Evolutionary conservation across 2,329 filamentous ascomycete species (phyloP).

Genomic region (Cladosporium sphaerospermum): DNA sequence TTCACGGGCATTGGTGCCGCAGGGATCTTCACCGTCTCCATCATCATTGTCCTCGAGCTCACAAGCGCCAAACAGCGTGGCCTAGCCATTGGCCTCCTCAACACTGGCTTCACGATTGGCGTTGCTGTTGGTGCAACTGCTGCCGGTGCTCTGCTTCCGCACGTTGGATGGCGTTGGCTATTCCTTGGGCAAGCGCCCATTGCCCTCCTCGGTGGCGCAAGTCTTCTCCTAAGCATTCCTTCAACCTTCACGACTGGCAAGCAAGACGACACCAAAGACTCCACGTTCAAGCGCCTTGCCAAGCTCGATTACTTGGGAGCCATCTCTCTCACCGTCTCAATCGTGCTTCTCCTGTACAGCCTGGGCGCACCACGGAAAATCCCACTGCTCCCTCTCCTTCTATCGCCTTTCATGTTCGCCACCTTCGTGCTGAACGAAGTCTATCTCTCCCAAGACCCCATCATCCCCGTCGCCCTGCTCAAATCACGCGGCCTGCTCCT

Average conservation of each 20-base stretch:
- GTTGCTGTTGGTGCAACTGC: constrained; percentile 66
- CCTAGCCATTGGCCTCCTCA: constrained; percentile 66
- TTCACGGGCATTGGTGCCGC: constrained; percentile 64
- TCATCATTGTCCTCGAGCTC: constrained; percentile 72
- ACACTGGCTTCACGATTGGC: constrained; percentile 65
- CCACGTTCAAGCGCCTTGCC: constrained; percentile 50
- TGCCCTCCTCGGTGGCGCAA: constrained; percentile 53
- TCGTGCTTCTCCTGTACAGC: constrained; percentile 66
- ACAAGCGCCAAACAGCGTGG: constrained; percentile 62
- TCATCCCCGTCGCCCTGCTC: constrained; percentile 67
- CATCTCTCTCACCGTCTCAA: constrained; percentile 54
- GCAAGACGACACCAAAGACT: constrained; percentile 30
- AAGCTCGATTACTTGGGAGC: constrained; percentile 72
- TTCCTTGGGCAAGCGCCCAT: constrained; percentile 68
- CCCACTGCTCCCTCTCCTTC: constrained; percentile 51
- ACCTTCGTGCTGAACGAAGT: constrained; percentile 57
- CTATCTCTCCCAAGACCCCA: constrained; percentile 58
- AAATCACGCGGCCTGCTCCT: constrained; percentile 64
- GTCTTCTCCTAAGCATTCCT: constrained; percentile 62
- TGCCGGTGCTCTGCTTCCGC: constrained; percentile 57
- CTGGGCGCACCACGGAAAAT: constrained; percentile 59
- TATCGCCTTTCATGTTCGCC: constrained; percentile 55
- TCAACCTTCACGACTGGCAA: constrained; percentile 22
- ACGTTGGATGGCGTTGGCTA: constrained; percentile 65
- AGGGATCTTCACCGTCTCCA: constrained; percentile 65